Conservation (phyloP, 345 rosid species). For the Zanthoxylum bungeanum region DNA sequence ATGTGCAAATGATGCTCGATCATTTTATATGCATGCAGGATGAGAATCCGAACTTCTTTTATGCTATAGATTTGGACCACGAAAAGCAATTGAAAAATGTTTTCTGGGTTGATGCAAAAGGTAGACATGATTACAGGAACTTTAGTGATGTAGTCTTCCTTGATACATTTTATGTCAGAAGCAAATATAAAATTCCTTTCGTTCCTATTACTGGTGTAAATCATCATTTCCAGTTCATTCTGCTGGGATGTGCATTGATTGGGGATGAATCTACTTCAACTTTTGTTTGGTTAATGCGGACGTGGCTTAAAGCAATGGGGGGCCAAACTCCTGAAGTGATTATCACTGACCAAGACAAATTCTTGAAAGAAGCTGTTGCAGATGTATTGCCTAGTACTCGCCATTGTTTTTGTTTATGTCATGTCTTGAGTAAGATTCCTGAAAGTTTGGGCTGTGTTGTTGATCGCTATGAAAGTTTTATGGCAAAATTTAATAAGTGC, state of each 20-base stretch:
- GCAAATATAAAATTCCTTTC: conserved; percentile 33
- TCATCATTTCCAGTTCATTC: conserved; percentile 37
- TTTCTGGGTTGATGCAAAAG: conserved; percentile 44
- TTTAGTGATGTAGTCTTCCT: conserved; percentile 40
- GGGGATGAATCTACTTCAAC: conserved; percentile 27
- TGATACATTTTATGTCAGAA: conserved; percentile 31
- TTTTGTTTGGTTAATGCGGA: conserved; percentile 36
- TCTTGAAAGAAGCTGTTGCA: conserved; percentile 32
- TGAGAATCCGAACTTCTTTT: conserved; percentile 39
- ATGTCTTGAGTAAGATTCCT: conserved; percentile 32
- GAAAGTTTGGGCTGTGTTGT: conserved; percentile 16
- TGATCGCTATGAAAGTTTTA: conserved; percentile 24
- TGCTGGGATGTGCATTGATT: conserved; percentile 42
- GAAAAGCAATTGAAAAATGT: conserved; percentile 35
- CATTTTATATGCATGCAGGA: conserved; percentile 36
- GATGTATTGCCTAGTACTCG: conserved; percentile 30
- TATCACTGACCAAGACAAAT: conserved; percentile 34
- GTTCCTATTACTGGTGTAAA: conserved; percentile 45
- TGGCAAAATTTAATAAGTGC: conserved; percentile 31
- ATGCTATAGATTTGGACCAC: conserved; percentile 34
- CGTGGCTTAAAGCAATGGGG: conserved; percentile 40
- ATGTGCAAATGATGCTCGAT: conserved; percentile 30
- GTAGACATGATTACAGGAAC: conserved; percentile 27
- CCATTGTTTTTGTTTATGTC: conserved; percentile 46
- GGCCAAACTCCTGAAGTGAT: conserved; percentile 35